Evolutionary conservation across 805 yeast species (phyloP).

Genomic region (Saccharomyces kudriavzevii): DNA sequence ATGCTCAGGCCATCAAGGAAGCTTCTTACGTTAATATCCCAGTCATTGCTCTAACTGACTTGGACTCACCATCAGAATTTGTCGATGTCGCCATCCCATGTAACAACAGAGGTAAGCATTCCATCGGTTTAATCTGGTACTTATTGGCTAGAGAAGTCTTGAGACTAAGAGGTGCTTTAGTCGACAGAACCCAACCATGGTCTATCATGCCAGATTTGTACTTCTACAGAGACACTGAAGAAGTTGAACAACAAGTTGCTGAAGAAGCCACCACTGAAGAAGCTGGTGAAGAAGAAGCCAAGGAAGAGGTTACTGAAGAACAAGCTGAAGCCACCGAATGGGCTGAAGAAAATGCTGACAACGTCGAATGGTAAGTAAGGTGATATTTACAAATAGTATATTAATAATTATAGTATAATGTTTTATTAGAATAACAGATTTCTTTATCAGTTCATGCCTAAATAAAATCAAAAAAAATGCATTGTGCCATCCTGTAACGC

Average conservation of each 20-base stretch:
- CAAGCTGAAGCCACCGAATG: conserved; percentile 55
- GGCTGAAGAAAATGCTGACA: conserved; percentile 41
- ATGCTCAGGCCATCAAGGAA: conserved; percentile 99
- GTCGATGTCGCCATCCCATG: conserved; percentile 99
- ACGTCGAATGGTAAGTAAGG: conserved; percentile 25
- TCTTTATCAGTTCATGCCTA: background rate
- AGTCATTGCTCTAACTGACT: conserved; percentile 97
- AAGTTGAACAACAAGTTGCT: conserved; percentile 71
- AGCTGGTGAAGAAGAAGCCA: conserved; percentile 57
- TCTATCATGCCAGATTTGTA: conserved; percentile 99
- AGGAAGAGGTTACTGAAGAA: conserved; percentile 72
- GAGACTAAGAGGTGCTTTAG: conserved; percentile 95
- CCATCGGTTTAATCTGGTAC: conserved; percentile 99
- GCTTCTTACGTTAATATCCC: conserved; percentile 99
- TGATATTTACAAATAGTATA: conserved; percentile 12
- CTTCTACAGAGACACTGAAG: conserved; percentile 99
- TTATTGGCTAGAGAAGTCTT: conserved; percentile 97
- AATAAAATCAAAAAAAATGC: background rate
- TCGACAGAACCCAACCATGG: conserved; percentile 96
- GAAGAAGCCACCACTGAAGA: conserved; percentile 66
- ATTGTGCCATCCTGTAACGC: background rate
- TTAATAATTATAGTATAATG: conserved; percentile 5
- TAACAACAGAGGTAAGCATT: conserved; percentile 99
- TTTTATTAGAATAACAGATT: background rate
- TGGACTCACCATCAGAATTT: conserved; percentile 97